A percentile compares a stretch with the other conserved stretches of the same genome.
These are phyloP conservation scores for Rhazya stricta DNA, from an alignment of 257 asterid genomes.

Conservation along the genomic window DNA sequence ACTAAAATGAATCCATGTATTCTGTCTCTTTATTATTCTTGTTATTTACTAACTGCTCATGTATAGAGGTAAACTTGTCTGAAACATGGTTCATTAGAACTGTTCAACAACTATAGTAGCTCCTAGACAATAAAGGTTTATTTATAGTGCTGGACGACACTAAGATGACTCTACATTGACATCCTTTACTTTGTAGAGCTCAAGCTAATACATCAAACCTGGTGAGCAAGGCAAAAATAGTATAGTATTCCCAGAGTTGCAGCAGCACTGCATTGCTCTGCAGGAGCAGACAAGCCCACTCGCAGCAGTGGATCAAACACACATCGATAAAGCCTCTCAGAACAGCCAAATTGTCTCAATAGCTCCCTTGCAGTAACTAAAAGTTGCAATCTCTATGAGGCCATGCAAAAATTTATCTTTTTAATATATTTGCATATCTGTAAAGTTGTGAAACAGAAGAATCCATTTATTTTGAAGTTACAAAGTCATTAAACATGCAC, in stretches of 20 bases:
- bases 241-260: constrained; percentile 49
- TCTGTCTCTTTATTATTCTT: neutral
- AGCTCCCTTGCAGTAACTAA: constrained; percentile 67
- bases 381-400: constrained; percentile 17
- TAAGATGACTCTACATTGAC: neutral
- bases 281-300: constrained; percentile 58
- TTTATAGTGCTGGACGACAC: too few relatives aligned
- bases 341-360: constrained; percentile 54
- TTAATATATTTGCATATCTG: neutral
- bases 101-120: neutral
- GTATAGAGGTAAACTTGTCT: neutral
- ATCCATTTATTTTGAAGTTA: constrained; percentile 5
- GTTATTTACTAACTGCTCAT: neutral
- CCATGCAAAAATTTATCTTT: constrained; percentile 8
- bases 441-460: neutral
- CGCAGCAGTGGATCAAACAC: constrained; percentile 50
- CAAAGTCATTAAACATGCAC: neutral
- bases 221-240: constrained; percentile 47
- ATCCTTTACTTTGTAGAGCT: neutral
- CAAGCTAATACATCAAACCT: constrained; percentile 30
- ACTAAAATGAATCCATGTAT: neutral
- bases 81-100: neutral
- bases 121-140: neutral
- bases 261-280: constrained; percentile 67
- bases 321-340: constrained; percentile 42